Conservation (phyloP, 306 rosid species). For the Castanospermum australe region DNA sequence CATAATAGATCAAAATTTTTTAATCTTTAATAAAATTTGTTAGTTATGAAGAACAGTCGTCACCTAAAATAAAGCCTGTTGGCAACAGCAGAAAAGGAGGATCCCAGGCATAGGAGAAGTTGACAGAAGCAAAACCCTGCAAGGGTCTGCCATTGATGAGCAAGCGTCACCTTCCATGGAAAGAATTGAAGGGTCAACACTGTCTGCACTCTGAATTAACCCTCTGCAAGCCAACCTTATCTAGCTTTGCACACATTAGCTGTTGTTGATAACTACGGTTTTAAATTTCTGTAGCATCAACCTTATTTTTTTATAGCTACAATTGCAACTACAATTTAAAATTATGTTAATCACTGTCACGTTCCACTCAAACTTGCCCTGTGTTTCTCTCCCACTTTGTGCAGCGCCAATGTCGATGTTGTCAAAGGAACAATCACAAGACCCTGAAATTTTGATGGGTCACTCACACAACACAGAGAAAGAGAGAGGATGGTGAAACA, state of each 20-base stretch:
- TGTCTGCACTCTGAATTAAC: conserved; percentile 25
- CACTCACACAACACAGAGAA: not conserved
- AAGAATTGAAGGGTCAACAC: conserved; percentile 29
- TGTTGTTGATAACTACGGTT: conserved; percentile 43
- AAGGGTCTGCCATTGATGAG: conserved; percentile 27
- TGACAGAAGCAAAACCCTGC: not conserved
- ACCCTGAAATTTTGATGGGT: not conserved
- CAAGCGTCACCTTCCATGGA: conserved; percentile 23
- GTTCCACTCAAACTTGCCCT: conserved; percentile 44
- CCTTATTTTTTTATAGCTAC: no score
- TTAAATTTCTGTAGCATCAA: no score
- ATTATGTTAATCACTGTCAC: conserved; percentile 47
- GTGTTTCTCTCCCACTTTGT: conserved; percentile 31
- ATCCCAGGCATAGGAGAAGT: conserved; percentile 46
- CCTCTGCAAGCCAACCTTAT: conserved; percentile 26
- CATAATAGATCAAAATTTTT: no score
- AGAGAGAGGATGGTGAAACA: not conserved
- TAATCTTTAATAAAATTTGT: no score
- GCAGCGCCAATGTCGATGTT: conserved; percentile 36
- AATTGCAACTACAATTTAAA: no score
- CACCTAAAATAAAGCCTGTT: not conserved
- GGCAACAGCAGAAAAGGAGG: conserved; percentile 41
- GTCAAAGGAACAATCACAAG: conserved; percentile 28
- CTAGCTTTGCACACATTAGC: conserved; percentile 27
- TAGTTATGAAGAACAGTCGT: not conserved